Evolutionary conservation across 2,329 filamentous ascomycete genomes (phyloP), one percentile per base, ranked within the genome.

Genomic region (Epichloe scottii): DNA sequence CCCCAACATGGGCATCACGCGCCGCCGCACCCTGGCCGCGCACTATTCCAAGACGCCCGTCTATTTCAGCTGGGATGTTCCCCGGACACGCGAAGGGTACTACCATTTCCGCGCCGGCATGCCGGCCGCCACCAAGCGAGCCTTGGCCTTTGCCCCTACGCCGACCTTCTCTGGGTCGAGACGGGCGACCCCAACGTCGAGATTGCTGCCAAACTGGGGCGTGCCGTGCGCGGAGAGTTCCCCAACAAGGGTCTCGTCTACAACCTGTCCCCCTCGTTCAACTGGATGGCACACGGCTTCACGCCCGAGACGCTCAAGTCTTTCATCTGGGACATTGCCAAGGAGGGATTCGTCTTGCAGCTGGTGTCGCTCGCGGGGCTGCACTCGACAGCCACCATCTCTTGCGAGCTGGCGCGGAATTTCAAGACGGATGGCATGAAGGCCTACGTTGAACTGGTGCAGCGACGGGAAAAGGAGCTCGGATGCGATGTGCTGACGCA

Each of bases 201-300:
- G 48, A 87, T 94, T 35, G 89, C 88, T 0, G 73, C 78, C 3
- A 74, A 77, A 48, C 89, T 98, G 48, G 87, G 87, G 12, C 77
- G 78, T 11, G 79, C 89, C 44, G 93, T 98, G 54, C 81, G 86
- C 50, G 69, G 72, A 0, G 73, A 70, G 3, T 74, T 80, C 60
- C 88, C 89, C 0, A 82, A 80, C 54, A 97, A 97, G 77, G 86
- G 87, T 37, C 78, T 98, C 23, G 91, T 97, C 0, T 98, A 98
- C 73, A 98, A 98, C 71, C 78, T 98, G 2, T 90, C 85, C 4
- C 93, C 93, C 1, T 95, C 88, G 8, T 98, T 98, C 78, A 97
- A 98, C 75, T 98, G 93, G 93, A 93, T 94, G 81, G 82, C 82
- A 11, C 90, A 97, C 65, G 93, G 91, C 33, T 98, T 97, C 70